phyloP scores from a whole-genome alignment of 2,329 filamentous ascomycete genomes.

The Curvularia lunata region DNA sequence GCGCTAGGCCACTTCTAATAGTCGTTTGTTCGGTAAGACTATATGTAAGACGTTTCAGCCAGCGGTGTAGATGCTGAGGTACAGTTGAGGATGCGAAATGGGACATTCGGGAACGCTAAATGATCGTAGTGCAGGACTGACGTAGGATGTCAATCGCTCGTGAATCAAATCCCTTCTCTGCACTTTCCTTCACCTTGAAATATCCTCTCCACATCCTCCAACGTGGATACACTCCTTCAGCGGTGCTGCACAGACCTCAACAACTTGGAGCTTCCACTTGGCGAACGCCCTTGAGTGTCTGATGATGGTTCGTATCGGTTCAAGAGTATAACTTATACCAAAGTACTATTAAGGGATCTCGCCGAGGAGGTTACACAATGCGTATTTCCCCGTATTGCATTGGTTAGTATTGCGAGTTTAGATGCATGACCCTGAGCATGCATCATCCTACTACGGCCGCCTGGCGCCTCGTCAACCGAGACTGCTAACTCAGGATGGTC shows the following conservation, averaged over 20 bases:
- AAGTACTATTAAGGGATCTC: no score
- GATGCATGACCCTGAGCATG: neutral
- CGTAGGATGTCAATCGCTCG: neutral
- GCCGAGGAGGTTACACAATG: neutral
- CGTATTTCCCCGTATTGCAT: neutral
- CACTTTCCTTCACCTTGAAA: no score
- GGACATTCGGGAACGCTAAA: neutral
- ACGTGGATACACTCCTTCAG: neutral
- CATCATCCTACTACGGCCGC: neutral
- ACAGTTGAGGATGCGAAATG: neutral
- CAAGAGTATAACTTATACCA: no score
- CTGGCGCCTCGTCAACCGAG: neutral
- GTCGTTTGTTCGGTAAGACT: neutral
- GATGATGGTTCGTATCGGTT: neutral
- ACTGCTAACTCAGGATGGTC: neutral
- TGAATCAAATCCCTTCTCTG: no score
- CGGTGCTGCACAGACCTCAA: neutral
- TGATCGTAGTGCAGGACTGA: neutral
- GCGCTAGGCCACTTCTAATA: neutral
- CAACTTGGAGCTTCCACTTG: no score
- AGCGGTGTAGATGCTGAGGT: neutral
- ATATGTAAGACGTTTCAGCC: neutral
- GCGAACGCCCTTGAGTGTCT: neutral
- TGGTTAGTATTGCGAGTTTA: neutral
- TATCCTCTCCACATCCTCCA: no score